Evolutionary conservation across 192 early-diverging fungal species (phyloP), one percentile per base, ranked within the genome.

Genomic region (Coemansia sp.): DNA sequence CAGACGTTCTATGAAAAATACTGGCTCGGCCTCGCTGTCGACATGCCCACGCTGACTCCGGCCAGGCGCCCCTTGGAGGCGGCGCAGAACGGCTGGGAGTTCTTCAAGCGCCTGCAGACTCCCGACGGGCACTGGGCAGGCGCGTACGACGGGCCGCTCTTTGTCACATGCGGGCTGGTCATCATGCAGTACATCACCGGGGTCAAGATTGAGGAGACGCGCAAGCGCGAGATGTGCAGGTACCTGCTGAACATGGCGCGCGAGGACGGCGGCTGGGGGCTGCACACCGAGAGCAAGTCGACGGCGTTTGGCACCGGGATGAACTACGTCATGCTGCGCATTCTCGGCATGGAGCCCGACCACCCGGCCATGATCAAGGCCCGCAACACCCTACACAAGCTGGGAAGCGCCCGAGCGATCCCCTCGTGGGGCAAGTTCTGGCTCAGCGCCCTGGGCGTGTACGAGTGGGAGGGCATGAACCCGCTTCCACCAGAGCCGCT

Each of bases 371-470:
- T 90, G 79, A 76, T 83, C 20, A 86, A 83, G 30, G 91, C 93
- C 20, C 81, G 96, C 30, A 77, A 67, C 9, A 87, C 82, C 28
- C 83, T 99, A 28, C 94, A 93, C 65, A 70, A 74, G 50, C 77
- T 96, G 25, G 91, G 94, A 37, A 89, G 94, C 30, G 92, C 97
- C 14, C 68, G 74, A 2, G 90, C 85, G 27, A 80, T 83, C 14
- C 92, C 97, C 33, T 83, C 93, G 20, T 99, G 97, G 97, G 97
- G 95, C 17, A 99, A 99, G 66, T 97, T 99, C 67, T 99, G 97
- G 97, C 85, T 99, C 9, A 63, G 88, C 15, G 80, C 86, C 18
- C 74, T 99, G 63, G 87, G 88, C 52, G 82, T 90, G 7, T 99
- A 99, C 69, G 90, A 96, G 34, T 99, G 89, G 86, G 86, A 92